phyloP scores from a whole-genome alignment of 2,329 filamentous ascomycete genomes.

The Botrytis pseudocinerea region DNA sequence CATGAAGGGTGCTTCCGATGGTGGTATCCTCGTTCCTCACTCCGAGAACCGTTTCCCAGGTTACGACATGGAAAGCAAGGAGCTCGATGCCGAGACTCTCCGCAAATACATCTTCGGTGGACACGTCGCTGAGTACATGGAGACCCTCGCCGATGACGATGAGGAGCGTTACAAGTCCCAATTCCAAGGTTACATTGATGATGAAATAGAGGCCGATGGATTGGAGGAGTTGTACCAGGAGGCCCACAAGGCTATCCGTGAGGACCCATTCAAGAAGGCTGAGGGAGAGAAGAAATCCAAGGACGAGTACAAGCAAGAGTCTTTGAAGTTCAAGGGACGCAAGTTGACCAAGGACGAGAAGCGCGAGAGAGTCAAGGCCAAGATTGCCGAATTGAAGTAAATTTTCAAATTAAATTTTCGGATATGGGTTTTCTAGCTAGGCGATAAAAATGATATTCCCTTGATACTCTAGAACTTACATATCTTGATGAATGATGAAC shows the following conservation, averaged over 20 bases:
- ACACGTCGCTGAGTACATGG: constrained; percentile 99
- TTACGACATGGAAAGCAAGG: constrained; percentile 95
- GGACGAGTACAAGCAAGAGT: constrained; percentile 95
- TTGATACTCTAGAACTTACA: not conserved
- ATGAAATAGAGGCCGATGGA: constrained; percentile 93
- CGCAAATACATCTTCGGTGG: constrained; percentile 99
- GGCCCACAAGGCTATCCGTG: constrained; percentile 94
- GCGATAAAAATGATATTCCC: constrained; percentile 14
- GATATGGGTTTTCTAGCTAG: constrained; percentile 26
- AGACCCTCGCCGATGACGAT: constrained; percentile 98
- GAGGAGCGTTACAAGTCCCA: constrained; percentile 99
- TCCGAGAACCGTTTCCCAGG: constrained; percentile 99
- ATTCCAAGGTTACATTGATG: constrained; percentile 97
- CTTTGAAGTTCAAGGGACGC: constrained; percentile 77
- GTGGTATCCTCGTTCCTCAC: constrained; percentile 95
- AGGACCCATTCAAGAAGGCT: constrained; percentile 96
- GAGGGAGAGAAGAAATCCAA: constrained; percentile 88
- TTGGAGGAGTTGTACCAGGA: constrained; percentile 96
- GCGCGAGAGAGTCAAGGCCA: constrained; percentile 79
- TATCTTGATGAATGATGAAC: constrained; percentile 6
- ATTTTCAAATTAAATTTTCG: constrained; percentile 25
- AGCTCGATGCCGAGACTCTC: constrained; percentile 94
- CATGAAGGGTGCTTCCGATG: constrained; percentile 99
- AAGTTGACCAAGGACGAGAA: constrained; percentile 87
- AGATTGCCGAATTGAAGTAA: constrained; percentile 78